A percentile compares a stretch with the other conserved stretches of the same genome.
These are phyloP conservation scores for Rhinocladiella similis DNA, from an alignment of 2,329 filamentous ascomycete genomes.

Conservation along the genomic window DNA sequence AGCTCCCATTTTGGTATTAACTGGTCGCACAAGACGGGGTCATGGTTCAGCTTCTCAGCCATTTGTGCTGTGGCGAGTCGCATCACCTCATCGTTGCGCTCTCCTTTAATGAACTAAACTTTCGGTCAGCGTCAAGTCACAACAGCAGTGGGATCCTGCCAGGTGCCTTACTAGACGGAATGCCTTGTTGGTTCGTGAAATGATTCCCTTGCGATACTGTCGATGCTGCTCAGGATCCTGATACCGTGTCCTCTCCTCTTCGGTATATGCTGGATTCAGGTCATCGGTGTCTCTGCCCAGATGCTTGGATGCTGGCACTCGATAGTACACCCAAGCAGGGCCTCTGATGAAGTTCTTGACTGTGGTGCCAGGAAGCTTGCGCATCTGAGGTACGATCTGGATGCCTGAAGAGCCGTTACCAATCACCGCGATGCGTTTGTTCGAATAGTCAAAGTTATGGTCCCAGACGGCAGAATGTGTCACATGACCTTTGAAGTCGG, in stretches of 20 bases:
- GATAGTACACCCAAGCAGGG: constrained; percentile 33
- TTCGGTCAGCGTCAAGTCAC: constrained; percentile 33
- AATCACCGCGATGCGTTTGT: constrained; percentile 30
- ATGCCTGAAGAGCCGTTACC: constrained; percentile 30
- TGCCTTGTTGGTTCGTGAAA: constrained; percentile 33
- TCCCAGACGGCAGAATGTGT: constrained; percentile 35
- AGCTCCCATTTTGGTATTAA: constrained; percentile 32
- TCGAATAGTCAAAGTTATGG: constrained; percentile 25
- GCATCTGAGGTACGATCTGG: constrained; percentile 32
- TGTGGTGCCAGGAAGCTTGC: constrained; percentile 12
- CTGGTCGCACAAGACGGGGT: constrained; percentile 28
- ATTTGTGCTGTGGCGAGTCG: constrained; percentile 10
- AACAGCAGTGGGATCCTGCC: neutral
- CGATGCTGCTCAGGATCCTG: constrained; percentile 22
- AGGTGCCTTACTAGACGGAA: constrained; percentile 30
- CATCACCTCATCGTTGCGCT: constrained; percentile 9
- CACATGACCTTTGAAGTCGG: constrained; percentile 30
- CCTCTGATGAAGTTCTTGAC: constrained; percentile 36
- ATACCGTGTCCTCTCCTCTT: constrained; percentile 11
- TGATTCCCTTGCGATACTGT: constrained; percentile 27
- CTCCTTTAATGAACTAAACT: constrained; percentile 1
- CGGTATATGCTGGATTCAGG: constrained; percentile 32
- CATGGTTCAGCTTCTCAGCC: constrained; percentile 16
- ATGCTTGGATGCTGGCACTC: neutral
- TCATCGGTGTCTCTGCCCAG: neutral